Percentiles rank a stretch among this genome's conserved stretches.
These are phyloP conservation scores for Coemansia sp. DNA, from an alignment of 192 early-diverging fungal genomes.

Conservation along the genomic window DNA sequence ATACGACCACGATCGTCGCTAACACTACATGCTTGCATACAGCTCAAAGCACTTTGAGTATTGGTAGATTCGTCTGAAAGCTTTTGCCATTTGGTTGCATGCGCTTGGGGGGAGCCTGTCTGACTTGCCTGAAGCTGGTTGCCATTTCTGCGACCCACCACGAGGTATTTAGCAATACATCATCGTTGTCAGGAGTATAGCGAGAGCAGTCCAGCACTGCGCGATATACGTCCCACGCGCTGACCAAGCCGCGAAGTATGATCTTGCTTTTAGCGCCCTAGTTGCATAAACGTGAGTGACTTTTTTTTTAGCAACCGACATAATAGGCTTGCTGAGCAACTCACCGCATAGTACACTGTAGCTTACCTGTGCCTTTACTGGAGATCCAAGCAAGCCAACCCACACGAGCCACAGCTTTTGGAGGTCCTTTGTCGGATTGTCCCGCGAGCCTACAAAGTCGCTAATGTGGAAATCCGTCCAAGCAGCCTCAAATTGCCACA, in stretches of 20 bases:
- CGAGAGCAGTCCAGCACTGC: constrained; percentile 51
- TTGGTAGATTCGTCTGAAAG: background rate
- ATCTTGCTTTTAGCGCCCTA: constrained; percentile 25
- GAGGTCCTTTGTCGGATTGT: constrained; percentile 13
- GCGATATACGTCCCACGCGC: constrained; percentile 42
- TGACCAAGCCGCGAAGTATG: constrained; percentile 38
- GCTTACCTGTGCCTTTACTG: constrained; percentile 21
- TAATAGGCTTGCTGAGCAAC: too few species aligned
- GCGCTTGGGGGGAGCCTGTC: background rate
- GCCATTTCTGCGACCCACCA: constrained; percentile 46
- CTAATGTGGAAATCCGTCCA: constrained; percentile 48
- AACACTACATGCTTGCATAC: constrained; percentile 2
- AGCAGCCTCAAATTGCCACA: constrained; percentile 34
- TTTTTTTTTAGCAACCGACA: too few species aligned
- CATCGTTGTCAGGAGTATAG: constrained; percentile 43
- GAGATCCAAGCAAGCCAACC: constrained; percentile 42
- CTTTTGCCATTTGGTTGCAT: too few species aligned
- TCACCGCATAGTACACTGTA: background rate
- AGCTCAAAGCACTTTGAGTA: background rate
- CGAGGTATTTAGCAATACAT: constrained; percentile 40
- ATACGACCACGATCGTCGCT: constrained; percentile 32
- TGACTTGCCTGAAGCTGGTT: constrained; percentile 18
- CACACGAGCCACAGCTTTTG: constrained; percentile 42
- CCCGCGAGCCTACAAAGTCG: constrained; percentile 22
- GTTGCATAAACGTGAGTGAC: too few species aligned